Conservation (phyloP, 345 rosid species). For the Linum tenue region DNA sequence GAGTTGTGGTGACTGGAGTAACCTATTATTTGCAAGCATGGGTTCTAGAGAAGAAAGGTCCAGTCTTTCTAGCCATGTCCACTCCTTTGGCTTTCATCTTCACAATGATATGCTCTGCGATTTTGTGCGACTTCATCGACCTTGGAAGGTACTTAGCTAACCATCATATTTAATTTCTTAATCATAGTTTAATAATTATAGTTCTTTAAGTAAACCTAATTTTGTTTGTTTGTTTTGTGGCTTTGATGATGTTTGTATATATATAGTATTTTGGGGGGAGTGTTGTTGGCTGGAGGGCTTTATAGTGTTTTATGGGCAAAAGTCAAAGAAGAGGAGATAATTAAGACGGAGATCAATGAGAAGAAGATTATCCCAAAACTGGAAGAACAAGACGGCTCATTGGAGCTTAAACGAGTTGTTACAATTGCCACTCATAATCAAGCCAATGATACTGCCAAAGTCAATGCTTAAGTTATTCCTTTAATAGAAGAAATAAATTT, state of each 20-base stretch:
- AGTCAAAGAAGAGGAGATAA: slow-evolving; percentile 39
- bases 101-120: slow-evolving; percentile 54
- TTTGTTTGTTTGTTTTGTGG: not conserved
- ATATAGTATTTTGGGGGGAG: slow-evolving; percentile 60
- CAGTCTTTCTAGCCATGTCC: no score
- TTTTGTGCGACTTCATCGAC: slow-evolving; percentile 49
- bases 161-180: no score
- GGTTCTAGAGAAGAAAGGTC: no score
- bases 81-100: slow-evolving; percentile 17
- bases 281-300: slow-evolving; percentile 62
- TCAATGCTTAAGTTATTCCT: no score
- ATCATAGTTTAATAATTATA: no score
- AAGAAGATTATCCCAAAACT: slow-evolving; percentile 20
- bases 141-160: slow-evolving; percentile 53
- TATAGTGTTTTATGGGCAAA: slow-evolving; percentile 86
- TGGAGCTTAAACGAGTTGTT: no score
- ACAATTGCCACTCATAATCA: no score
- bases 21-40: no score
- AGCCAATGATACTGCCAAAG: no score
- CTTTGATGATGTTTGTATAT: not conserved
- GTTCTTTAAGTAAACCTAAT: no score
- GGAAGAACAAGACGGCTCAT: slow-evolving; percentile 10
- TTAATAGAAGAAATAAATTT: no score
- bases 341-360: slow-evolving; percentile 13
- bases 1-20: no score